Evolutionary conservation across 2,329 filamentous ascomycete genomes (phyloP).

Genomic region (Aureobasidium mangrovei): DNA sequence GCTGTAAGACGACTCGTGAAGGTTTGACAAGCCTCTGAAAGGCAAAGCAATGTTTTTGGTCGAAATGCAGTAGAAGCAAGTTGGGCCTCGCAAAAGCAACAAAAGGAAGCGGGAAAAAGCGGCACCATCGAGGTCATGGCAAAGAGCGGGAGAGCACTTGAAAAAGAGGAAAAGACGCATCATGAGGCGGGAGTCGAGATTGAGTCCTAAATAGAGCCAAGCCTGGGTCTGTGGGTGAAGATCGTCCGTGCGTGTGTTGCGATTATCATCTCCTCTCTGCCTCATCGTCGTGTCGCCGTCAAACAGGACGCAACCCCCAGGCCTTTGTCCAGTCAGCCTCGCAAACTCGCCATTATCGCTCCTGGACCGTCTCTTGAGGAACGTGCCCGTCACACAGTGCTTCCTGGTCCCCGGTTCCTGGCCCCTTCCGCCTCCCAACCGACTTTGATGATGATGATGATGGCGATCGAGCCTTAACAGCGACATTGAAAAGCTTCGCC

Average conservation of each 20-base stretch:
- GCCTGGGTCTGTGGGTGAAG: too few relatives aligned
- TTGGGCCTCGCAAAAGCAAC: too few relatives aligned
- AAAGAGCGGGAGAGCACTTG: too few relatives aligned
- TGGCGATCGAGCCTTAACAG: conserved; percentile 3
- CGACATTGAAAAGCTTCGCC: conserved; percentile 7
- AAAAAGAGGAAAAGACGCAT: too few relatives aligned
- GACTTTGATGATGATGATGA: conserved; percentile 7
- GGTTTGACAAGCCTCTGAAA: too few relatives aligned
- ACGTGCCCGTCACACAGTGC: background rate
- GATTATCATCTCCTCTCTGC: background rate
- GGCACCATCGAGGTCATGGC: too few relatives aligned
- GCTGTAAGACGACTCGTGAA: too few relatives aligned
- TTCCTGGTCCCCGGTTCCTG: background rate
- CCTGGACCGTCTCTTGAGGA: background rate
- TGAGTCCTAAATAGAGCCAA: too few relatives aligned
- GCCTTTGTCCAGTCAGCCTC: background rate
- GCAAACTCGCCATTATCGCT: background rate
- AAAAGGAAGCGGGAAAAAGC: too few relatives aligned
- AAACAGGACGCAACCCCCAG: background rate
- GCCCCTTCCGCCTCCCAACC: background rate
- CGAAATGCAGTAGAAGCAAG: too few relatives aligned
- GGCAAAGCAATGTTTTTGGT: too few relatives aligned
- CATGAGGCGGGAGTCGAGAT: too few relatives aligned
- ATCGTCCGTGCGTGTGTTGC: background rate
- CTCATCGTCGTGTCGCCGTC: background rate